phyloP scores from a whole-genome alignment of 2,329 filamentous ascomycete genomes.

The Fusarium pilosicola region DNA sequence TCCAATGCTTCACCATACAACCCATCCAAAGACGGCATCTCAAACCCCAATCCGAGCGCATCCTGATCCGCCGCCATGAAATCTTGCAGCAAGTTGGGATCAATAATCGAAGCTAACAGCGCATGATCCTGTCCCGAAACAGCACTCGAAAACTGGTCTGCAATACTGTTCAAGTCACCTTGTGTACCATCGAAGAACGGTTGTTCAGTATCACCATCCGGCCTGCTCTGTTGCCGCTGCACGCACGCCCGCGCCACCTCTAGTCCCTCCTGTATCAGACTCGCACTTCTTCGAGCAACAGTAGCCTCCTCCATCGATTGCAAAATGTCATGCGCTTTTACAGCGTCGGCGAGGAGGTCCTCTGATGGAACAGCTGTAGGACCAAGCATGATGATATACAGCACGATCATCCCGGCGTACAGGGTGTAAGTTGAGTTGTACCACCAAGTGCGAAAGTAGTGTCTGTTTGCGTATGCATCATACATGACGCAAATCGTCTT shows the following conservation, averaged over 20 bases:
- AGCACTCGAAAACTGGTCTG: not conserved
- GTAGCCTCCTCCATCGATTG: conserved; percentile 1
- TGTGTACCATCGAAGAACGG: not conserved
- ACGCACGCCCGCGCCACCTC: not conserved
- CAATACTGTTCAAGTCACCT: not conserved
- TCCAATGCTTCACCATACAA: not conserved
- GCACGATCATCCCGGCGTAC: conserved; percentile 10
- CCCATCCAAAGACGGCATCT: not conserved
- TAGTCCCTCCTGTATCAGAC: not conserved
- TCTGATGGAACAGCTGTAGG: not conserved
- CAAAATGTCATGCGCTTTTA: not conserved
- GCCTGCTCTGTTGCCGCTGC: not conserved
- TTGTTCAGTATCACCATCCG: not conserved
- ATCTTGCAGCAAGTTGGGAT: conserved; percentile 1
- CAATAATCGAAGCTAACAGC: not conserved
- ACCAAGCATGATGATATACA: conserved; percentile 13
- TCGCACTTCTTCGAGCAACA: not conserved
- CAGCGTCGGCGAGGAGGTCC: not conserved
- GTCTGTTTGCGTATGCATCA: not conserved
- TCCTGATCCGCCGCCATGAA: conserved; percentile 3
- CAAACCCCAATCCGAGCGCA: not conserved
- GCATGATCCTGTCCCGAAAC: not conserved
- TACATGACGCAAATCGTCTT: not conserved
- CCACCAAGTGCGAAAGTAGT: conserved; percentile 11
- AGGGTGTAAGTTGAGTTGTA: conserved; percentile 8